Base-by-base conservation (phyloP, 345 rosid genomes). In the Populus euphratica region DNA sequence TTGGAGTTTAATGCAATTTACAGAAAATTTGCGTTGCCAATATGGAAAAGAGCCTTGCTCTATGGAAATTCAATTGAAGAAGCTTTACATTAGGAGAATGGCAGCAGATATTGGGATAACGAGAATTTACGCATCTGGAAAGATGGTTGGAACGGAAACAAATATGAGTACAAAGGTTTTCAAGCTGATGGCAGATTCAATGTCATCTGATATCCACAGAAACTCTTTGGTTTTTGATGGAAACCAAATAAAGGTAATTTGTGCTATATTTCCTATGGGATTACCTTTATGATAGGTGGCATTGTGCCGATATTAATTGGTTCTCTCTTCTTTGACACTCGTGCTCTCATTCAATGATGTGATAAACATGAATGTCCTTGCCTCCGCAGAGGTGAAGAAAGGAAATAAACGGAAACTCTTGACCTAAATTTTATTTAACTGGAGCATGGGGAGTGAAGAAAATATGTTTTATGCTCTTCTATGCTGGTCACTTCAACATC, bases 51-150 rank as follows among this genome's bases (percentile, higher is more conserved):
- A 95, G 83, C 98, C 99, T 62, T 87, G 85, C 76, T 86, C 98
- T 73, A 93, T 92, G 99, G 99, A 90, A 80, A 86, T 90, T 72
- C 86, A 93, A 27, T 86, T 95, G 86, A 95, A 93, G 89, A 93
- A 91, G 91, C 85, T 93, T 31, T 93, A 93, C 73, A 92, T 88
- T 78, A 91, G 93, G 85, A 91, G 99, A 86, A 95, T 95, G 98
- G 98, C 97, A 10, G 94, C 99, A 74, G 99, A 95, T 85, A 88
- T 95, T 79, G 99, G 98, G 85, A 89, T 95, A 68, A 86, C 78
- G 68, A 84, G 88, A 87, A 89, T 95, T 65, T 89, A 87, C 84
- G 85, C 92, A 69, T 85, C 92, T 79, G 98, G 98, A 77, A 95
- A 91, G 88, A 88, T 90, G 88, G 99, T 95, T 81, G 86, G 87